Evolutionary conservation across 306 rosid genomes (phyloP).

Genomic region (Fragaria iinumae): DNA sequence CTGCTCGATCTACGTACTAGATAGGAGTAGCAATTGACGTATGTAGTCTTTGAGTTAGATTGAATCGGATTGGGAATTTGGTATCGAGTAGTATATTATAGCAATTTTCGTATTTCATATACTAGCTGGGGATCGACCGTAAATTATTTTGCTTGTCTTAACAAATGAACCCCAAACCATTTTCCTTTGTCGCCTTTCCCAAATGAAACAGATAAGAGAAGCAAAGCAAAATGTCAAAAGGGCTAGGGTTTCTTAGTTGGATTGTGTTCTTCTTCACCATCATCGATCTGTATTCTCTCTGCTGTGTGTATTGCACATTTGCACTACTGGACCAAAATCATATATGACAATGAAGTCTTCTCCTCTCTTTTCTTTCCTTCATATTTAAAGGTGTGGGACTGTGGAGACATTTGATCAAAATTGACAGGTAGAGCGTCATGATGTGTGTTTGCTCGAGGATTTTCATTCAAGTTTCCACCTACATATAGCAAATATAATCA

Average conservation of each 20-base stretch:
- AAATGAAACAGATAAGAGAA: not conserved
- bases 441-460: not conserved
- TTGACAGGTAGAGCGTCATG: slow-evolving; percentile 1
- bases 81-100: no score
- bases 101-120: no score
- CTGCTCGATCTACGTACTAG: no score
- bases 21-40: no score
- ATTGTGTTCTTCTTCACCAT: no score
- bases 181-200: not conserved
- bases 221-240: not conserved
- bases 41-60: no score
- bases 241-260: not conserved
- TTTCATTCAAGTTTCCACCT: slow-evolving; percentile 3
- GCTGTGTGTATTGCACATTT: not conserved
- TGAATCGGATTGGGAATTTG: no score
- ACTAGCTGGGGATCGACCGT: not conserved
- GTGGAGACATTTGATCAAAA: slow-evolving; percentile 1
- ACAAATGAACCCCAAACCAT: not conserved
- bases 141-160: not conserved
- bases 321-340: not conserved
- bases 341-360: not conserved
- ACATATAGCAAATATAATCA: not conserved
- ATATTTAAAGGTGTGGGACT: not conserved
- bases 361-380: not conserved
- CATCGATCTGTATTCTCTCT: no score